A percentile compares a stretch with the other conserved stretches of the same genome.
These are phyloP conservation scores for Antitrichia curtipendula DNA, from an alignment of 225 moss, liverwort and hornwort species.

Conservation along the genomic window DNA sequence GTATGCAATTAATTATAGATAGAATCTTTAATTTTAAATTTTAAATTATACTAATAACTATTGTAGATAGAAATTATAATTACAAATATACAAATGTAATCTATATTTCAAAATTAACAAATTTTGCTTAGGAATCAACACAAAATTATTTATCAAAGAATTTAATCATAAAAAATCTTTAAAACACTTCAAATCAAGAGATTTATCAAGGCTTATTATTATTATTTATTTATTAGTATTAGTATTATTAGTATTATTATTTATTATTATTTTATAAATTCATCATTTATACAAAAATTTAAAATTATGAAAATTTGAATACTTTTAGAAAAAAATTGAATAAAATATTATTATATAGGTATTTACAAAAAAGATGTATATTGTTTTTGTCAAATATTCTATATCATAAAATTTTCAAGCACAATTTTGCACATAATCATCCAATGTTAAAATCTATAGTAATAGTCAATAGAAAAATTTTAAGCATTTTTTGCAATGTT, in stretches of 20 bases:
- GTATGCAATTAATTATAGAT: background rate
- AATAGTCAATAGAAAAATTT: no score
- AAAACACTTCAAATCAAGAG: background rate
- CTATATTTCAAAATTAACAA: background rate
- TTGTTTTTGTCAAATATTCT: background rate
- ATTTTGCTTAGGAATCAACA: background rate
- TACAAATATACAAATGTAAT: background rate
- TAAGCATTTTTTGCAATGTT: accelerated
- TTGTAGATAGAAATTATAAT: accelerated
- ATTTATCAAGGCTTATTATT: background rate
- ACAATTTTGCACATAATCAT: background rate
- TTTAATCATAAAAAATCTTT: background rate
- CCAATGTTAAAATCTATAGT: no score
- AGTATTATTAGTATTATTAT: no score
- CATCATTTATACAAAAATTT: background rate
- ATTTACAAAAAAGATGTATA: accelerated
- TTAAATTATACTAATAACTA: background rate
- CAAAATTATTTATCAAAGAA: background rate
- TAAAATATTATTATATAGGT: background rate
- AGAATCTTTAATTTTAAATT: background rate
- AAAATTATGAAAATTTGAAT: background rate
- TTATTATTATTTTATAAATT: background rate
- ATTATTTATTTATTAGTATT: no score
- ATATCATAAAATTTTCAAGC: background rate
- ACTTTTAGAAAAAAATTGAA: background rate